phyloP scores from a whole-genome alignment of 75 land plant genomes.

The Pinus tabuliformis region DNA sequence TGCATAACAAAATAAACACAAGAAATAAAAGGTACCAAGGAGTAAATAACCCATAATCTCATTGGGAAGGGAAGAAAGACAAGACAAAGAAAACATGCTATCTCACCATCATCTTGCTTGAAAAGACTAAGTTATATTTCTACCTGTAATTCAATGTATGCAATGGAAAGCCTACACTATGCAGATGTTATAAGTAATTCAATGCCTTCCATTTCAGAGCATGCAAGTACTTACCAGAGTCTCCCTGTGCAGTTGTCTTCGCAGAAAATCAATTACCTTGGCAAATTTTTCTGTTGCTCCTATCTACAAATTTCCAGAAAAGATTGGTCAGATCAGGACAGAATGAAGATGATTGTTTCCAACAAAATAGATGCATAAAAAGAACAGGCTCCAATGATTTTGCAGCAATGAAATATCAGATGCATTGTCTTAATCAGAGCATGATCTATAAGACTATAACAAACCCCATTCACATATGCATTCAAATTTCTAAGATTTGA shows the following conservation, averaged over 20 bases:
- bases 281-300: slow-evolving; percentile 81
- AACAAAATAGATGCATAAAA: neutral
- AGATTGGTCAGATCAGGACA: neutral
- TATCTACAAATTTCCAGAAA: slow-evolving; percentile 36
- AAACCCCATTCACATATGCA: neutral
- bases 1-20: neutral
- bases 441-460: neutral
- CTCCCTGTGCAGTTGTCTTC: slow-evolving; percentile 80
- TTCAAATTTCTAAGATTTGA: neutral
- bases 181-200: neutral
- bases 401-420: neutral
- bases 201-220: neutral
- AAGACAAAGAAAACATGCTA: neutral
- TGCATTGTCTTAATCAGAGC: neutral
- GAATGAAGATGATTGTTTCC: neutral
- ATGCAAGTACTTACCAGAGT: slow-evolving; percentile 52
- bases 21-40: neutral
- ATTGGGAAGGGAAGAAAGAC: too few species aligned
- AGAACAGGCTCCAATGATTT: neutral
- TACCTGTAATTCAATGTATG: neutral
- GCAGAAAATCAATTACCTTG: slow-evolving; percentile 86
- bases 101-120: neutral
- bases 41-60: neutral
- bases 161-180: neutral
- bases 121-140: neutral